Evolutionary conservation across 768 basidiomycete genomes (phyloP), one percentile per base, ranked within the genome.

Genomic region (Boletus tomentosulus): DNA sequence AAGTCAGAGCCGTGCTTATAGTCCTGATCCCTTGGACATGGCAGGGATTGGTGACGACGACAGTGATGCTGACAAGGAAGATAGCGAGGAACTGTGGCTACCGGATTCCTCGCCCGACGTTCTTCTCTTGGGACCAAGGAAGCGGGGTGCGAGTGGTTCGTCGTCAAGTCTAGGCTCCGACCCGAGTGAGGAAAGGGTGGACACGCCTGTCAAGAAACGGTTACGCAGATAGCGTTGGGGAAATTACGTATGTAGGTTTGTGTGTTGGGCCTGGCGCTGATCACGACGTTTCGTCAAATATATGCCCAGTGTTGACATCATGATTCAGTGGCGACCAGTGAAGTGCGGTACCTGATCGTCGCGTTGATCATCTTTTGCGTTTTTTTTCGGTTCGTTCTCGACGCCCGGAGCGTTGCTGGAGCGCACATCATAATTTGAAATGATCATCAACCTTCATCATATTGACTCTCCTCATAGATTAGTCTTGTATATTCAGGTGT

Each of bases 71-170:
- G 45, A 28, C 50, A 46, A 46, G 16, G 67, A 60, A 19, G 70
- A 66, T 7, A 71, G 73, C 10, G 78, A 76, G 19, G 74, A 76
- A 22, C 72, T 75, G 62, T 67, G 71, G 62, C 62, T 78, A 19
- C 71, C 74, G 15, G 51, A 44, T 27, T 74, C 73, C 33, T 78
- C 78, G 9, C 79, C 78, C 1, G 73, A 76, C 54, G 54, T 78
- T 10, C 55, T 76, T 6, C 61, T 75, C 2, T 55, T 79, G 15
- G 52, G 58, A 37, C 1, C 43, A 31, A 58, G 62, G 54, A 68
- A 69, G 35, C 69, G 67, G n/a, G 31, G 53, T 6, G 54, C 58
- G 42, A 63, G 67, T 28, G 55, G 57, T 25, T 65, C 64, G 28
- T 68, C 67, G 0, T 67, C 66, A 2, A 65, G 65, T n/a, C 48